Conservation (phyloP, 306 rosid species). For the Gynostemma pentaphyllum region DNA sequence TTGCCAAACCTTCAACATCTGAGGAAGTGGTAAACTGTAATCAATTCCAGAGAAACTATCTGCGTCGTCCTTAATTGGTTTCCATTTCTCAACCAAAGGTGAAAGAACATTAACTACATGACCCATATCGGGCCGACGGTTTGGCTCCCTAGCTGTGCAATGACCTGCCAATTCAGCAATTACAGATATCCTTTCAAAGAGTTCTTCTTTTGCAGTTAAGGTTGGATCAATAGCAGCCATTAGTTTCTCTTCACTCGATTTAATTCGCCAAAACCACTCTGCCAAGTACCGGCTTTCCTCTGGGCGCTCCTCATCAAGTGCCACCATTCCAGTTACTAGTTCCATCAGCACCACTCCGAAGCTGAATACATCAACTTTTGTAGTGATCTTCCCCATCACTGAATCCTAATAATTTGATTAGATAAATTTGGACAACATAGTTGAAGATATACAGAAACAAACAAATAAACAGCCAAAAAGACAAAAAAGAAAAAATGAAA, state of each 20-base stretch:
- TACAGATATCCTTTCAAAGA: constrained; percentile 30
- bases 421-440: too few species aligned
- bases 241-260: constrained; percentile 41
- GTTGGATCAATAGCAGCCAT: constrained; percentile 42
- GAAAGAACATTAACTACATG: constrained; percentile 49
- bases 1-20: constrained; percentile 61
- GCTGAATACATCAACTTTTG: too few species aligned
- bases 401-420: too few species aligned
- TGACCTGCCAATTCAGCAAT: constrained; percentile 48
- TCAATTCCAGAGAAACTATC: constrained; percentile 55
- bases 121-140: constrained; percentile 56
- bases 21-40: constrained; percentile 50
- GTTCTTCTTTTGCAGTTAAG: constrained; percentile 41
- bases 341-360: too few species aligned
- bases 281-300: constrained; percentile 58
- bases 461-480: too few species aligned
- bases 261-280: constrained; percentile 54
- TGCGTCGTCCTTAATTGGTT: constrained; percentile 37
- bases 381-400: too few species aligned
- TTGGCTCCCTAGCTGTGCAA: too few species aligned
- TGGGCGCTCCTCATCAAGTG: constrained; percentile 40
- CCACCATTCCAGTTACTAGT: constrained; percentile 43
- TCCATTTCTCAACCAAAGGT: constrained; percentile 57
- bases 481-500: too few species aligned
- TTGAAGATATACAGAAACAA: too few species aligned